phyloP scores from a whole-genome alignment of 2,329 filamentous ascomycete genomes.

The Colletotrichum sp. region DNA sequence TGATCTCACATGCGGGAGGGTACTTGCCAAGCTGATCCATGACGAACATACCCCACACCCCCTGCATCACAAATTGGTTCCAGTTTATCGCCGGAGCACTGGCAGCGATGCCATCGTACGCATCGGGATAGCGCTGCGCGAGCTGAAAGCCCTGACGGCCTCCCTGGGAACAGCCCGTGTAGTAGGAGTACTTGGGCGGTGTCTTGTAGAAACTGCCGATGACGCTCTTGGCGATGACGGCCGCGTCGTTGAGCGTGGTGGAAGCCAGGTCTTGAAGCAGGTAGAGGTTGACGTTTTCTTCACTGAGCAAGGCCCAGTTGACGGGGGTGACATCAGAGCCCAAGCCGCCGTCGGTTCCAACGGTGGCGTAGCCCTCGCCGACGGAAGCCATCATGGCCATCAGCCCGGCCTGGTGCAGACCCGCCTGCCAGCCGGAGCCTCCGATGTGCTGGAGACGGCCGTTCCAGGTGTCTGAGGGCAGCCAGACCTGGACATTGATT shows the following conservation, averaged over 20 bases:
- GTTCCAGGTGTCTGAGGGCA: neutral
- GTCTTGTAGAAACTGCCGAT: neutral
- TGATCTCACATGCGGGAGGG: neutral
- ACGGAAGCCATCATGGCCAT: neutral
- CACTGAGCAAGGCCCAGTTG: neutral
- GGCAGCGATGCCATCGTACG: neutral
- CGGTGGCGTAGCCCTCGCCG: neutral
- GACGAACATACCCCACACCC: neutral
- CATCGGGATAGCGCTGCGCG: neutral
- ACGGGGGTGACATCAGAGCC: neutral
- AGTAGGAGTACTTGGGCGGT: neutral
- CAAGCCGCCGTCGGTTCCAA: neutral
- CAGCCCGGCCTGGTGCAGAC: neutral
- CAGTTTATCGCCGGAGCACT: neutral
- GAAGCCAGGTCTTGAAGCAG: neutral
- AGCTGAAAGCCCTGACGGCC: neutral
- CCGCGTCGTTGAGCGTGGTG: neutral
- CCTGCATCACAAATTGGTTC: neutral
- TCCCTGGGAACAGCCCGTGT: neutral
- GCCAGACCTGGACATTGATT: neutral
- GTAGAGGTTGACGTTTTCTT: neutral
- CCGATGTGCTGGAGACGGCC: neutral
- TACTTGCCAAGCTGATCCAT: neutral
- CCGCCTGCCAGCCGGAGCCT: neutral
- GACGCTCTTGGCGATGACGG: neutral